Evolutionary conservation across 352 stramenopile genomes (phyloP).

Genomic region (Saprolegnia parasitica): DNA sequence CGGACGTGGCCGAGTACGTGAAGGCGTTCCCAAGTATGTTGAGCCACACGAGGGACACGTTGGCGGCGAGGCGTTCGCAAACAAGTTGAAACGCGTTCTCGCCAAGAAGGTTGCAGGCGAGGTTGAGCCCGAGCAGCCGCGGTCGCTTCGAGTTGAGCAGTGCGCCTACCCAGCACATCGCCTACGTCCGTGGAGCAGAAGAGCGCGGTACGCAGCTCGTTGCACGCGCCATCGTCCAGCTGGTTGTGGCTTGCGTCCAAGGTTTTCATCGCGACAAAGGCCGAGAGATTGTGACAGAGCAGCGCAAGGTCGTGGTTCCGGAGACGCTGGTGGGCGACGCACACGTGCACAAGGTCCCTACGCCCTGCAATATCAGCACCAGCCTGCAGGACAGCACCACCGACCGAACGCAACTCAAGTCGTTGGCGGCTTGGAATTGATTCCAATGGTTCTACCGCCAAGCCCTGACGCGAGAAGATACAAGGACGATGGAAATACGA

Average conservation of each 20-base stretch:
- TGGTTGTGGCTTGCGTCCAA: background rate
- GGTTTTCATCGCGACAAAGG: background rate
- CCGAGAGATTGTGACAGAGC: background rate
- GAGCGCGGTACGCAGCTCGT: background rate
- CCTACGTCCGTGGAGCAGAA: background rate
- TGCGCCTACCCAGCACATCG: background rate
- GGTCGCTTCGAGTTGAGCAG: background rate
- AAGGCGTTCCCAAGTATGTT: background rate
- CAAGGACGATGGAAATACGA: no score
- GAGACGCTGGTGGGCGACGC: background rate
- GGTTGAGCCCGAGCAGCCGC: background rate
- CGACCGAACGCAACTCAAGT: background rate
- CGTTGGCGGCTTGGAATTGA: background rate
- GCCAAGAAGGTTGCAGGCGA: background rate
- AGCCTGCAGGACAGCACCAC: background rate
- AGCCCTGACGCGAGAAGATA: no score
- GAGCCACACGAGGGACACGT: background rate
- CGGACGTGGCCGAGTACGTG: background rate
- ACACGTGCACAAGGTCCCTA: background rate
- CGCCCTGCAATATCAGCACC: no score
- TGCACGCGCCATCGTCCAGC: background rate
- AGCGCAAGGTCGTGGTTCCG: background rate
- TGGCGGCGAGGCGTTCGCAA: background rate
- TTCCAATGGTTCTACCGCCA: background rate
- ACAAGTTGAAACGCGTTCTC: background rate